phyloP scores from a whole-genome alignment of 495 filamentous ascomycete species.

The Oleoguttula mirabilis region DNA sequence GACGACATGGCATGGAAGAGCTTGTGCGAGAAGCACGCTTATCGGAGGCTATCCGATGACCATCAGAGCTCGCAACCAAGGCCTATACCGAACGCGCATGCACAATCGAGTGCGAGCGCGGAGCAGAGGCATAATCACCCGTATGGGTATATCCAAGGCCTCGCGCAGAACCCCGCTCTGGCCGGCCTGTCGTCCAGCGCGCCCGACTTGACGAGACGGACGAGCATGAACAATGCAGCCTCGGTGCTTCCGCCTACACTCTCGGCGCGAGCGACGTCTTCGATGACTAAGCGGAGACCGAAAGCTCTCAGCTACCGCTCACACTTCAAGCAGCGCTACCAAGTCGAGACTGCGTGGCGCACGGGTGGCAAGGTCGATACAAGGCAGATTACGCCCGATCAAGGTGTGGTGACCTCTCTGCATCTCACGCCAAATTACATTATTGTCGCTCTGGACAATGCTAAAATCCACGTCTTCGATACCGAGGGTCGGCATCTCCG shows the following conservation, averaged over 20 bases:
- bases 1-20: conserved; percentile 98
- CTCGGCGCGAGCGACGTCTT: conserved; percentile 4
- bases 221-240: conserved; percentile 15
- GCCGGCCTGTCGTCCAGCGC: conserved; percentile 21
- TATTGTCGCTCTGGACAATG: conserved; percentile 93
- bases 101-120: background rate
- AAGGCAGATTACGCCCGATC: conserved; percentile 83
- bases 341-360: conserved; percentile 95
- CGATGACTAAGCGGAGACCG: conserved; percentile 19
- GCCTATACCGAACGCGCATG: conserved; percentile 1
- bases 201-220: conserved; percentile 18
- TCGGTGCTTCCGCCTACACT: conserved; percentile 7
- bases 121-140: conserved; percentile 6
- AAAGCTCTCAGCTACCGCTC: conserved; percentile 68
- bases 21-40: conserved; percentile 85
- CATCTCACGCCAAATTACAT: conserved; percentile 94
- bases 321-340: conserved; percentile 93
- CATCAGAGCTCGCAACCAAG: conserved; percentile 7
- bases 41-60: conserved; percentile 49
- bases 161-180: conserved; percentile 13
- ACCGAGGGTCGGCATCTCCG: conserved; percentile 76
- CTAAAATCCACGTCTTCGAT: conserved; percentile 96
- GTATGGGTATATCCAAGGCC: conserved; percentile 7
- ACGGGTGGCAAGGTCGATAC: conserved; percentile 68
- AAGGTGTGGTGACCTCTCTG: conserved; percentile 89